Conservation (phyloP, 495 filamentous ascomycete genomes). For the Penicillium pulvis region DNA sequence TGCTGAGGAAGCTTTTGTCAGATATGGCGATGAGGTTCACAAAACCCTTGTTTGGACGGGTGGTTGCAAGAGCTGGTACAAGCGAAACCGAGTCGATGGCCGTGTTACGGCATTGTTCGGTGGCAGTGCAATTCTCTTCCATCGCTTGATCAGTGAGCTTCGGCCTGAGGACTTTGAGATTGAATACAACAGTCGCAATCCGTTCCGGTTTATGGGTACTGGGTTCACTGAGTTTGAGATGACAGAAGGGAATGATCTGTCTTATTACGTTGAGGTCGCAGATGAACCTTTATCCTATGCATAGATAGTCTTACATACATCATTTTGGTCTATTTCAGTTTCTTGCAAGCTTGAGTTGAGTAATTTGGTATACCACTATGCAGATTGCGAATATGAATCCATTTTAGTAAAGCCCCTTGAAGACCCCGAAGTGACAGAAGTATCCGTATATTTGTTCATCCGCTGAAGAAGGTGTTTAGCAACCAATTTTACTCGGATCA, state of each 20-base stretch:
- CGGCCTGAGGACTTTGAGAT: conserved; percentile 53
- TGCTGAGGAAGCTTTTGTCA: conserved; percentile 44
- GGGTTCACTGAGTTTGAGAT: conserved; percentile 38
- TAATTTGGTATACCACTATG: too few species aligned
- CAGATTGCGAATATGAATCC: too few species aligned
- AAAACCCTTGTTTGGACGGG: conserved; percentile 49
- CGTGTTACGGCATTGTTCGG: conserved; percentile 47
- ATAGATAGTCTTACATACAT: neutral
- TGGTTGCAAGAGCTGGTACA: conserved; percentile 52
- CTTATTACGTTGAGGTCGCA: conserved; percentile 29
- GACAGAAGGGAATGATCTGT: conserved; percentile 27
- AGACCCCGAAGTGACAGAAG: too few species aligned
- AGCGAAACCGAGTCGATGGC: conserved; percentile 41
- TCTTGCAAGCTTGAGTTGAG: neutral
- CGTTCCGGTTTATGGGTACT: conserved; percentile 55
- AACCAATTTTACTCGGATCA: too few species aligned
- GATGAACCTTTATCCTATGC: neutral
- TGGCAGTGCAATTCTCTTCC: conserved; percentile 50
- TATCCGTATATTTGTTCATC: too few species aligned
- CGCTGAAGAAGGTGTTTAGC: too few species aligned
- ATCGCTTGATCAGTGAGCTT: conserved; percentile 48
- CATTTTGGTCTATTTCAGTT: too few species aligned
- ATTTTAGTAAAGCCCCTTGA: too few species aligned
- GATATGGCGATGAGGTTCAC: conserved; percentile 44
- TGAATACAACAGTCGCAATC: conserved; percentile 44